Percentiles rank a stretch among this genome's conserved stretches.
Evolutionary conservation across 345 rosid genomes (phyloP).

Genomic region (Eucalyptus polyanthemos): DNA sequence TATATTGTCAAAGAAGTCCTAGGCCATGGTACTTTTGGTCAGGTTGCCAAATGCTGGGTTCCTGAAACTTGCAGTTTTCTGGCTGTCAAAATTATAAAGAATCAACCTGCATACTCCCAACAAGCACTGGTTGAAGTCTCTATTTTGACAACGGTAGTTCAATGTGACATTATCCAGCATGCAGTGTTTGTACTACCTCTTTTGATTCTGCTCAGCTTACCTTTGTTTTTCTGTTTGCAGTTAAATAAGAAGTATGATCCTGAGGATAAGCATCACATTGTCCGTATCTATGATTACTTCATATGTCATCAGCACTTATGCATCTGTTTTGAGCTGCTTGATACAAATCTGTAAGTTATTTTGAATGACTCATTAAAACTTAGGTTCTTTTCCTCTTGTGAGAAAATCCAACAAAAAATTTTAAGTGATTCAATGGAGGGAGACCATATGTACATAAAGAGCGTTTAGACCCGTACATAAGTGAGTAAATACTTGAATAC

Average conservation of each 20-base stretch:
- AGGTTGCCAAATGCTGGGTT: conserved; percentile 98
- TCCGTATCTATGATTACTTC: conserved; percentile 94
- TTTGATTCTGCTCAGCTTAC: background rate
- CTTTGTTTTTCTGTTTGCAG: conserved; percentile 29
- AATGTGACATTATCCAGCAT: background rate
- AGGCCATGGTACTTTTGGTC: conserved; percentile 99
- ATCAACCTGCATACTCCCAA: conserved; percentile 96
- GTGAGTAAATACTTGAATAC: background rate
- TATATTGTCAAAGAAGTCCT: conserved; percentile 96
- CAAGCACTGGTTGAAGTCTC: conserved; percentile 98
- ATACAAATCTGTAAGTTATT: conserved; percentile 81
- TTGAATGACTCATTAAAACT: background rate
- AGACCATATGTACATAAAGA: background rate
- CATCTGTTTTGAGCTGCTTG: conserved; percentile 94
- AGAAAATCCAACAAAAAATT: background rate
- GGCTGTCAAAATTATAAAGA: conserved; percentile 96
- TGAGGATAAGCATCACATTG: conserved; percentile 96
- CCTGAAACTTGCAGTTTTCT: conserved; percentile 56
- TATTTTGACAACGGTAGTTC: conserved; percentile 75
- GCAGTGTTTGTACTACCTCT: background rate
- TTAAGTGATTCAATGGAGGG: background rate
- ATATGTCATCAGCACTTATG: conserved; percentile 77
- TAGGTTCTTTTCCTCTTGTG: background rate
- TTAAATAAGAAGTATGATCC: conserved; percentile 97
- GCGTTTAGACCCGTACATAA: background rate